Conservation (phyloP, 2,329 filamentous ascomycete genomes). For the Xylariaceae sp. region DNA sequence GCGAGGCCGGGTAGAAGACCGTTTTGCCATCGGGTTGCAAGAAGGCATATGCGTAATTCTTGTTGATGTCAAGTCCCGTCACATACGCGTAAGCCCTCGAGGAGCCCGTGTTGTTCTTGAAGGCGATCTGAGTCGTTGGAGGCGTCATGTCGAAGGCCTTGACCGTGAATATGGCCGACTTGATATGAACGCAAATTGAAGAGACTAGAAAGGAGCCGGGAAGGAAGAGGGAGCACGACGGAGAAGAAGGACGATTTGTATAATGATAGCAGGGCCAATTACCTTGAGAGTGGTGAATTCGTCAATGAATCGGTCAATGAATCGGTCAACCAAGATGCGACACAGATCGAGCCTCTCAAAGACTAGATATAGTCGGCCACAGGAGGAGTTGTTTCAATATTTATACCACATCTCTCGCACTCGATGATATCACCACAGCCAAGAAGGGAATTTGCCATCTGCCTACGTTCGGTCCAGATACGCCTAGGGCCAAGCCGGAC, state of each 20-base stretch:
- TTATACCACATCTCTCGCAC: neutral
- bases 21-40: constrained; percentile 61
- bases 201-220: neutral
- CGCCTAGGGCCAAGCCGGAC: constrained; percentile 1
- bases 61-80: constrained; percentile 59
- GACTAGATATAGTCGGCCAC: neutral
- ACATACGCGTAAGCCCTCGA: constrained; percentile 62
- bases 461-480: neutral
- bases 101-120: constrained; percentile 61
- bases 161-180: neutral
- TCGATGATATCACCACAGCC: neutral
- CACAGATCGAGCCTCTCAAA: neutral
- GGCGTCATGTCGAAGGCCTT: constrained; percentile 28
- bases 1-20: constrained; percentile 58
- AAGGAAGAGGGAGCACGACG: no score
- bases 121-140: constrained; percentile 51
- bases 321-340: neutral
- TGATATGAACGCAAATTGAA: neutral
- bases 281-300: neutral
- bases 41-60: constrained; percentile 54
- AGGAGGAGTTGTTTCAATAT: constrained; percentile 9
- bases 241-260: no score
- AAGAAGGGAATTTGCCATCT: constrained; percentile 5
- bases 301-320: neutral
- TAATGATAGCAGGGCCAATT: no score